A percentile compares a stretch with the other conserved stretches of the same genome.
phyloP scores from a whole-genome alignment of 2,329 filamentous ascomycete genomes.

The Septoria petroselini region DNA sequence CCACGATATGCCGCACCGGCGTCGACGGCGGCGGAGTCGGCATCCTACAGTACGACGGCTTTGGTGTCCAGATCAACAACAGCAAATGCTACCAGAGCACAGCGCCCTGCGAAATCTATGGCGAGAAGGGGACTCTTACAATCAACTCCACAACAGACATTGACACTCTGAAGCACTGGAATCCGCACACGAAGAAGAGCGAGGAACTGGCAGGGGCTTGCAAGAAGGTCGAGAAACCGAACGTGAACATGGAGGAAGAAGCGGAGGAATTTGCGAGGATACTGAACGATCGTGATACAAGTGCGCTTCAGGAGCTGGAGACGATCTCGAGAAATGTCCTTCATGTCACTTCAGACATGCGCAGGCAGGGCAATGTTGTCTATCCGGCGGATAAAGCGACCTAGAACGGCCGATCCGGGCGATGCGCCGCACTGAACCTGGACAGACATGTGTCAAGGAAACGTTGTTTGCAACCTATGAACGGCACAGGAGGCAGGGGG shows the following conservation, averaged over 20 bases:
- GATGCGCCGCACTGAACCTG: too few species aligned
- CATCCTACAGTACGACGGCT: conserved; percentile 45
- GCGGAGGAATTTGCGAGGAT: conserved; percentile 48
- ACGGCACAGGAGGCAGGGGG: not conserved
- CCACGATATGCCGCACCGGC: conserved; percentile 45
- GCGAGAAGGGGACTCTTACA: conserved; percentile 47
- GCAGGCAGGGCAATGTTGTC: conserved; percentile 45
- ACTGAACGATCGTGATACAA: conserved; percentile 41
- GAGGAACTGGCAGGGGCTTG: conserved; percentile 40
- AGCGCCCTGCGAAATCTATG: conserved; percentile 48
- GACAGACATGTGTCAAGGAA: conserved; percentile 1
- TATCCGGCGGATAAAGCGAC: conserved; percentile 40
- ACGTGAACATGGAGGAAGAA: conserved; percentile 49
- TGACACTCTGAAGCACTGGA: conserved; percentile 41
- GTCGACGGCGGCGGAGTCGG: conserved; percentile 49
- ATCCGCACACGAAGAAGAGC: conserved; percentile 45
- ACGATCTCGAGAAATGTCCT: conserved; percentile 43
- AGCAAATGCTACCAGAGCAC: conserved; percentile 47
- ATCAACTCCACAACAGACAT: conserved; percentile 48
- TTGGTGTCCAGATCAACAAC: conserved; percentile 45
- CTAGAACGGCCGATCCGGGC: not conserved
- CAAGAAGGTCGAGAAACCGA: conserved; percentile 37
- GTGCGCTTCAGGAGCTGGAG: conserved; percentile 42
- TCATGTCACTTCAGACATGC: conserved; percentile 44
- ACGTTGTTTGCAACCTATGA: not conserved